These are phyloP conservation scores for Boeremia lycopersici DNA, from an alignment of 2,329 filamentous ascomycete species.

Conservation along the genomic window DNA sequence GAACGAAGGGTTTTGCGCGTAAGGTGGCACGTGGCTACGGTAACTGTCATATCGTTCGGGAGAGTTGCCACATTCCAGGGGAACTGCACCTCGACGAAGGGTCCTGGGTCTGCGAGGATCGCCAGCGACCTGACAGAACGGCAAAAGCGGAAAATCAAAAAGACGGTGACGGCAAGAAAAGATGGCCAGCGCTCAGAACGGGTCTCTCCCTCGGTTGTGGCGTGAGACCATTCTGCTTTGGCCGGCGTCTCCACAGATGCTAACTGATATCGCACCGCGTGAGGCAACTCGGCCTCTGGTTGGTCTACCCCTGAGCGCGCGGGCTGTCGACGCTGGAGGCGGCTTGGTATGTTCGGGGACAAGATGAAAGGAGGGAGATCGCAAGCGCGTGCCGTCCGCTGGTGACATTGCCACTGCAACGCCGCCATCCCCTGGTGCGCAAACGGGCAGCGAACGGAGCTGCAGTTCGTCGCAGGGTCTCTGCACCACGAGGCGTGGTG, in stretches of 20 bases:
- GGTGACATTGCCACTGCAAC: slow-evolving; percentile 23
- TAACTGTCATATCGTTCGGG: slow-evolving; percentile 1
- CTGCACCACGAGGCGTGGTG: slow-evolving; percentile 8
- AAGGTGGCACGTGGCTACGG: neutral
- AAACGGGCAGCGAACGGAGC: neutral
- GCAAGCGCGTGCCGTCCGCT: slow-evolving; percentile 18
- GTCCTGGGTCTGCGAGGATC: slow-evolving; percentile 16
- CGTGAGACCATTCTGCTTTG: slow-evolving; percentile 14
- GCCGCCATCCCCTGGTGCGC: slow-evolving; percentile 4
- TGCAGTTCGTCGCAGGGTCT: slow-evolving; percentile 6
- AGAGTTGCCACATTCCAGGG: slow-evolving; percentile 13
- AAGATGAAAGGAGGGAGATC: slow-evolving; percentile 32
- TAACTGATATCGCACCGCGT: slow-evolving; percentile 10
- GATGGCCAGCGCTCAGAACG: slow-evolving; percentile 10
- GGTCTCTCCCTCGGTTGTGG: slow-evolving; percentile 16
- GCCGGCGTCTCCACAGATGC: slow-evolving; percentile 10
- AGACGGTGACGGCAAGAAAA: slow-evolving; percentile 17
- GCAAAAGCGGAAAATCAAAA: slow-evolving; percentile 18
- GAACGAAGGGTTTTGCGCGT: neutral
- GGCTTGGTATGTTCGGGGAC: slow-evolving; percentile 13
- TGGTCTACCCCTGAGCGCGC: slow-evolving; percentile 17
- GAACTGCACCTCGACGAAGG: slow-evolving; percentile 1
- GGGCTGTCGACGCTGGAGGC: slow-evolving; percentile 8
- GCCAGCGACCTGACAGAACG: slow-evolving; percentile 11
- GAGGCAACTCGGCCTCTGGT: slow-evolving; percentile 11